Evolutionary conservation across 2,329 filamentous ascomycete species (phyloP).

Genomic region (Colletotrichum cereale): DNA sequence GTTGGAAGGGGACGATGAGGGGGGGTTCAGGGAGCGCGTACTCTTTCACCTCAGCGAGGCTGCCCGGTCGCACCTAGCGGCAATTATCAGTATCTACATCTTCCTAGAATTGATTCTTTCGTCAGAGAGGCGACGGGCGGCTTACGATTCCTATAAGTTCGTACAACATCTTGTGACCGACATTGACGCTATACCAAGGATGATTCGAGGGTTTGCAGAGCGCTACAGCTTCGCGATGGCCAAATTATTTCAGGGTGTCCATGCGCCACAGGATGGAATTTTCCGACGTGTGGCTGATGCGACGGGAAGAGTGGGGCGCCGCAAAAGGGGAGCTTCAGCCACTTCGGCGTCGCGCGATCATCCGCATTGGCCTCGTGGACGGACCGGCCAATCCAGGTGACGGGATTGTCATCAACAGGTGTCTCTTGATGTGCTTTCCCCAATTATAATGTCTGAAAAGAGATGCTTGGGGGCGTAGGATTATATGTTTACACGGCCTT

Average conservation of each 20-base stretch:
- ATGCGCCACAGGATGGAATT: conserved; percentile 32
- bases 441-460: too few relatives aligned
- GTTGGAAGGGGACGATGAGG: conserved; percentile 8
- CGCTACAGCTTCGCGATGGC: conserved; percentile 25
- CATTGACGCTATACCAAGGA: conserved; percentile 44
- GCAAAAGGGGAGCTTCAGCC: conserved; percentile 17
- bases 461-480: neutral
- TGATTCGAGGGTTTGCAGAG: conserved; percentile 17
- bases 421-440: neutral
- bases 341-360: conserved; percentile 22
- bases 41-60: conserved; percentile 94
- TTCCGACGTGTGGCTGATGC: conserved; percentile 24
- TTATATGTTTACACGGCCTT: neutral
- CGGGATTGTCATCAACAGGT: conserved; percentile 14
- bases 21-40: conserved; percentile 60
- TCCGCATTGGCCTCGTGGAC: conserved; percentile 21
- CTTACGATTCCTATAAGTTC: conserved; percentile 95
- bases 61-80: conserved; percentile 88
- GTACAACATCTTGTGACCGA: conserved; percentile 82
- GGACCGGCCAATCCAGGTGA: conserved; percentile 25
- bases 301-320: neutral
- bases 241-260: conserved; percentile 29
- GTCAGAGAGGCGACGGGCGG: conserved; percentile 44
- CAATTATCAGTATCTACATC: conserved; percentile 24
- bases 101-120: too few relatives aligned